Evolutionary conservation across 768 basidiomycete species (phyloP), one percentile per base, ranked within the genome.

Genomic region (Kwoniella pini): DNA sequence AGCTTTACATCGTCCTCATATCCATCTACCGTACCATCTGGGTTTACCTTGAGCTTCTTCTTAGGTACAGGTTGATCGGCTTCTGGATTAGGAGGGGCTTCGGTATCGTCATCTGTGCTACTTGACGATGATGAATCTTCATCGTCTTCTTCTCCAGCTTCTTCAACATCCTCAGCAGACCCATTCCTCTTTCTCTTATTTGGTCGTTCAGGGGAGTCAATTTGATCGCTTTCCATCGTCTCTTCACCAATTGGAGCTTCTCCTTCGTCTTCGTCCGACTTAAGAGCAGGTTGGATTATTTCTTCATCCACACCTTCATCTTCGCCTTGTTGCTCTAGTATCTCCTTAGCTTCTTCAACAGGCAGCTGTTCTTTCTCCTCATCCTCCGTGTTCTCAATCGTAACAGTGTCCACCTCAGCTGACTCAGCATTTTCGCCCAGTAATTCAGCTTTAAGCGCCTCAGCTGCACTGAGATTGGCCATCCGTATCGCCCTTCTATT

Each of bases 381-480:
- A 13, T 60, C 67, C 27, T 59, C 68, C 6, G 62, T 51, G 17
- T 45, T 52, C 43, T 69, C 63, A 0, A 65, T 56, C 1, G 51
- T 63, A 26, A 43, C 45, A 24, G 53, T 42, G 39, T 54, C 56
- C 60, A 24, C 33, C 12, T 42, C 60, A 4, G 33, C 55, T 59
- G 15, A 61, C 69, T 64, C 63, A 2, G 21, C 56, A 31, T 22
- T 43, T n/a, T 48, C 62, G 50, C 69, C 77, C 6, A 87, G 84
- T 65, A 97, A 79, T 79, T 97, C 91, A 52, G 91, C 92, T 80
- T 91, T 94, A 70, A 98, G 82, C 77, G 88, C 85, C 77, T 98
- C 91, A 56, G 94, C 94, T 44, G 95, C 95, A 81, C 86, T 91
- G 86, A 98, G 85, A 75, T 98, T 98, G 27, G 95, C 95, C 85